These are phyloP conservation scores for Parascedosporium putredinis DNA, from an alignment of 2,329 filamentous ascomycete genomes.

Conservation along the genomic window DNA sequence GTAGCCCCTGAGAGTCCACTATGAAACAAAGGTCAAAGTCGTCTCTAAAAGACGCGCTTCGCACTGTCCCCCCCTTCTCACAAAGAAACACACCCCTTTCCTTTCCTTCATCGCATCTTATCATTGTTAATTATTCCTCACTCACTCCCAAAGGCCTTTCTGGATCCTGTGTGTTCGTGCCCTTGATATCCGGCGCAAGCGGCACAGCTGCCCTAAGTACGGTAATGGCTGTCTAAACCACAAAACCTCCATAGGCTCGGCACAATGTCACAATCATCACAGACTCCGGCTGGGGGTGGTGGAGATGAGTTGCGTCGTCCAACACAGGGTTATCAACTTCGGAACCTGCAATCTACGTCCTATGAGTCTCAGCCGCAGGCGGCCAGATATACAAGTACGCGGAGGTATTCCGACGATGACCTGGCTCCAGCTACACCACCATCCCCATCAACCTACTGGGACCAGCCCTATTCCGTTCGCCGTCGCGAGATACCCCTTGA, in stretches of 20 bases:
- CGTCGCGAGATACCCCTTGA: constrained; percentile 22
- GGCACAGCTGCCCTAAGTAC: too few species aligned
- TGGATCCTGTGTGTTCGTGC: too few species aligned
- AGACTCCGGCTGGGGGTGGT: neutral
- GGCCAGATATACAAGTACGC: constrained; percentile 7
- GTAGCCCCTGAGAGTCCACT: too few species aligned
- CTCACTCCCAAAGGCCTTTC: too few species aligned
- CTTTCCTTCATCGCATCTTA: too few species aligned
- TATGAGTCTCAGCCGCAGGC: constrained; percentile 14
- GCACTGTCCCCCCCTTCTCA: too few species aligned
- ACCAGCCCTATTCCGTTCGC: constrained; percentile 30
- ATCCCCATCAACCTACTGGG: constrained; percentile 42
- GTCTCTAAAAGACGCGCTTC: too few species aligned
- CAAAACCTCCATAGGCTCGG: neutral
- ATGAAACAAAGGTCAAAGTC: too few species aligned
- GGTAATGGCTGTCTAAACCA: neutral
- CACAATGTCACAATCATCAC: constrained; percentile 4
- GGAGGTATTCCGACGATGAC: neutral
- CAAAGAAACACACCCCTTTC: too few species aligned
- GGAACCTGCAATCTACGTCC: constrained; percentile 8
- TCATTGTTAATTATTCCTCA: too few species aligned
- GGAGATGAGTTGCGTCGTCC: neutral
- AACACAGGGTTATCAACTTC: neutral
- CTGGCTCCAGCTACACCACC: constrained; percentile 23
- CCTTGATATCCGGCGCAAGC: too few species aligned